Percentiles rank a stretch among this genome's conserved stretches.
Conservation (phyloP, 495 filamentous ascomycete species). For the Penicillium bialowiezense region DNA sequence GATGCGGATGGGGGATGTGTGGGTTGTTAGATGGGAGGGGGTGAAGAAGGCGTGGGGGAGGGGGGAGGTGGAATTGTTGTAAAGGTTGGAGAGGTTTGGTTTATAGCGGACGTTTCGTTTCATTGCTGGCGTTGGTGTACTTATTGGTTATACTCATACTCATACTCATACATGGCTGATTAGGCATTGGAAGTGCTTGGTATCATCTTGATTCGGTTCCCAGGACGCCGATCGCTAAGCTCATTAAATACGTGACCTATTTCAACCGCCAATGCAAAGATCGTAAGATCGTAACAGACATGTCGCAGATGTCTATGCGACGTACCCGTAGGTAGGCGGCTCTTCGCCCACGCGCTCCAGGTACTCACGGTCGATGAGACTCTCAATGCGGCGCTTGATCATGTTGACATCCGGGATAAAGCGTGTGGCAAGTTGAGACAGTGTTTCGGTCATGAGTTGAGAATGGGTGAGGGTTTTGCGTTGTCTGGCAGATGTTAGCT, state of each 20-base stretch:
- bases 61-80: constrained; percentile 83
- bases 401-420: constrained; percentile 89
- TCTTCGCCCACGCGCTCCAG: constrained; percentile 80
- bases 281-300: constrained; percentile 5
- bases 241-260: constrained; percentile 4
- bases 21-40: constrained; percentile 83
- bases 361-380: constrained; percentile 88
- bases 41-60: constrained; percentile 66
- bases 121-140: constrained; percentile 7
- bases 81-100: constrained; percentile 21
- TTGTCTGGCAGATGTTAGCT: constrained; percentile 58
- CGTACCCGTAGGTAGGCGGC: constrained; percentile 70
- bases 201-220: constrained; percentile 1
- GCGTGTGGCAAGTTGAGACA: constrained; percentile 70
- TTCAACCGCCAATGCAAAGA: constrained; percentile 5
- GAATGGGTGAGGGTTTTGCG: constrained; percentile 80
- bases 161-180: too few species aligned
- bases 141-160: too few species aligned
- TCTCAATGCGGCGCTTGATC: constrained; percentile 94
- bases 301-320: constrained; percentile 49
- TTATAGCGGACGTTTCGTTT: background rate
- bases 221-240: constrained; percentile 32
- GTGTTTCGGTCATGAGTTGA: constrained; percentile 79
- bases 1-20: constrained; percentile 77
- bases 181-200: too few species aligned